Conservation (phyloP, 345 rosid species). For the Citrus sinensis region DVS_A1.0 CM039167.1:17805501-17806000, state of each 20-base stretch:
- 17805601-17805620: neutral
- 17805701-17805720: neutral
- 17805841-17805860: no score
- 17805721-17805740: no score
- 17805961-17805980: neutral
- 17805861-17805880: no score
- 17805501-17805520: neutral
- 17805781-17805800: no score
- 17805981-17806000: neutral
- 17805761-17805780: no score
- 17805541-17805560: neutral
- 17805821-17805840: neutral
- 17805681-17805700: neutral
- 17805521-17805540: neutral
- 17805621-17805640: neutral
- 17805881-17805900: no score
- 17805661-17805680: neutral
- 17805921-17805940: neutral
- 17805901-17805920: no score
- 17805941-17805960: neutral
- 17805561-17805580: neutral
- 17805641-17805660: neutral
- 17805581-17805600: neutral
- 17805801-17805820: neutral
- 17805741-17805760: constrained; percentile 15